These are phyloP conservation scores for Lolium multiflorum DNA, from an alignment of 176 grass and related monocot species.

Conservation along the genomic window DNA sequence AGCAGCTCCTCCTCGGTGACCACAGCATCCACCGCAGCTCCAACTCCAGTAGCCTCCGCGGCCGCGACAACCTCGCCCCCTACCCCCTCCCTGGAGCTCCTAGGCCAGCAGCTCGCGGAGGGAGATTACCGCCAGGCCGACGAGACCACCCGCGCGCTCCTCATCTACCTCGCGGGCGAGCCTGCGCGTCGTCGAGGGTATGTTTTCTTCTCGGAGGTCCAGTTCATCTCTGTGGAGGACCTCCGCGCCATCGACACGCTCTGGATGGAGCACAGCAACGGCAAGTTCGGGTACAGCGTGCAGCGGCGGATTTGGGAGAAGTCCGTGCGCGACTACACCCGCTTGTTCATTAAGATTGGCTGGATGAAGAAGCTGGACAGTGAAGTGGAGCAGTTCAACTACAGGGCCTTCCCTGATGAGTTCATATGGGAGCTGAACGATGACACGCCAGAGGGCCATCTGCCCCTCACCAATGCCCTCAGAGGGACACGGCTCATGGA, in stretches of 20 bases:
- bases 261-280: conserved; percentile 74
- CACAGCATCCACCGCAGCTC: conserved; percentile 41
- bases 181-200: conserved; percentile 83
- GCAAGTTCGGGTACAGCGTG: conserved; percentile 83
- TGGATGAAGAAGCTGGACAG: conserved; percentile 99
- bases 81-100: conserved; percentile 59
- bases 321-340: conserved; percentile 71
- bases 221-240: conserved; percentile 69
- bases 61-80: conserved; percentile 24
- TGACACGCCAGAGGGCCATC: conserved; percentile 82
- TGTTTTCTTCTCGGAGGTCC: conserved; percentile 96
- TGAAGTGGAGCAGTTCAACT: conserved; percentile 87
- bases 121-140: conserved; percentile 76
- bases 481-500: conserved; percentile 84
- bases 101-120: conserved; percentile 51
- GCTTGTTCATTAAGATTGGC: conserved; percentile 80
- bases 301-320: conserved; percentile 91
- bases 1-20: conserved; percentile 60
- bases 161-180: conserved; percentile 82
- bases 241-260: conserved; percentile 75
- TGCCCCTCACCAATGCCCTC: conserved; percentile 93
- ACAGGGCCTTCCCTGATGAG: conserved; percentile 84
- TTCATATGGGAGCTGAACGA: conserved; percentile 92
- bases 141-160: conserved; percentile 79
- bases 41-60: conserved; percentile 22